phyloP scores from a whole-genome alignment of 495 filamentous ascomycete species.

The Xylaria flabelliformis region DNA sequence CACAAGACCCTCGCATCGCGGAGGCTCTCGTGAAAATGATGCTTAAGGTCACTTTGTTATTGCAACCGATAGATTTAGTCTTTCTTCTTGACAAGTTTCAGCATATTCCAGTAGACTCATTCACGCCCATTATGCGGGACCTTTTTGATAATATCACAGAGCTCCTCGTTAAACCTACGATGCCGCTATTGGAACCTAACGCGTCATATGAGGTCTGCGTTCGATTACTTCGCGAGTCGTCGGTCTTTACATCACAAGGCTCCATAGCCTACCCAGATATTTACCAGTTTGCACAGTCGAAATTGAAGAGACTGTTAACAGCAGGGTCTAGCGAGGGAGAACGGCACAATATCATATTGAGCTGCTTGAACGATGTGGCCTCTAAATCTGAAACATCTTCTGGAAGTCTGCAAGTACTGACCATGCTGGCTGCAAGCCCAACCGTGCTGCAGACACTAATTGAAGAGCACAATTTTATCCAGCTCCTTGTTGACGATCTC shows the following conservation, averaged over 20 bases:
- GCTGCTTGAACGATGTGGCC: slow-evolving; percentile 56
- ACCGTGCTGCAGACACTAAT: slow-evolving; percentile 48
- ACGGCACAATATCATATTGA: slow-evolving; percentile 48
- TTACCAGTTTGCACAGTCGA: slow-evolving; percentile 65
- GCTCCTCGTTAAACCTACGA: slow-evolving; percentile 34
- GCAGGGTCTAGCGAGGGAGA: slow-evolving; percentile 42
- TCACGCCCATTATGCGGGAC: slow-evolving; percentile 60
- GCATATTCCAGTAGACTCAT: slow-evolving; percentile 67
- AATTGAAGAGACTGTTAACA: slow-evolving; percentile 58
- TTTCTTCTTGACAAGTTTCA: slow-evolving; percentile 79
- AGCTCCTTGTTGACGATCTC: slow-evolving; percentile 56
- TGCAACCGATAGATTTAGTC: slow-evolving; percentile 60
- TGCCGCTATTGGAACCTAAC: slow-evolving; percentile 22
- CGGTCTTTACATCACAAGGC: slow-evolving; percentile 47
- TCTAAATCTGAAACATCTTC: slow-evolving; percentile 48
- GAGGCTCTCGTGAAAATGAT: slow-evolving; percentile 81
- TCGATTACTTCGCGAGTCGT: slow-evolving; percentile 71
- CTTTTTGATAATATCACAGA: slow-evolving; percentile 54
- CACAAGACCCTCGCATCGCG: slow-evolving; percentile 83
- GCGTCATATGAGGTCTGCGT: slow-evolving; percentile 65
- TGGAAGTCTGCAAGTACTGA: slow-evolving; percentile 76
- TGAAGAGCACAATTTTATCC: slow-evolving; percentile 52
- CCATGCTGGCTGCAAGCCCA: slow-evolving; percentile 51
- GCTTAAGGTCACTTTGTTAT: slow-evolving; percentile 65
- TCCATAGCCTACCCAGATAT: slow-evolving; percentile 52